These are phyloP conservation scores for Castanopsis chinensis DNA, from an alignment of 306 rosid genomes.

Conservation along the genomic window DNA sequence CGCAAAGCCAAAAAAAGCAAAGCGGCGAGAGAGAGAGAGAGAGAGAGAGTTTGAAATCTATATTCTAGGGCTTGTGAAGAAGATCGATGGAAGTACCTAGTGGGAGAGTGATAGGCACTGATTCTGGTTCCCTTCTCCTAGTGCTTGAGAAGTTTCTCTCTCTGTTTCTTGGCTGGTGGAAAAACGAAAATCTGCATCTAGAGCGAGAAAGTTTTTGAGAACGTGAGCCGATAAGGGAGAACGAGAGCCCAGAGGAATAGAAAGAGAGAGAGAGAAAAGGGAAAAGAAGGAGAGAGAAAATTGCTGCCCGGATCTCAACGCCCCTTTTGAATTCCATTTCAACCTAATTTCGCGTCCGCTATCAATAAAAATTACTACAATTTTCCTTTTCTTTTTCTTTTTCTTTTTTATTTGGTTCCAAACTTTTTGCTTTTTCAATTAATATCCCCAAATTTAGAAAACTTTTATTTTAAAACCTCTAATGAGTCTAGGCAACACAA, in stretches of 20 bases:
- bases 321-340: slow-evolving; percentile 23
- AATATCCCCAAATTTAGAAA: too few species aligned
- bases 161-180: slow-evolving; percentile 39
- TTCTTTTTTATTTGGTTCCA: background rate
- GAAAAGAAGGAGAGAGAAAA: slow-evolving; percentile 36
- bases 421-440: too few species aligned
- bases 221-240: slow-evolving; percentile 78
- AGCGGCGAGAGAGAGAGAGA: background rate
- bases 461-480: too few species aligned
- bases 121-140: slow-evolving; percentile 1
- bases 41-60: background rate
- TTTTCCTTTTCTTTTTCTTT: background rate
- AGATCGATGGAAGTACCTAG: slow-evolving; percentile 33
- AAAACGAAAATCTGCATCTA: slow-evolving; percentile 43
- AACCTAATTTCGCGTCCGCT: slow-evolving; percentile 58
- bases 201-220: slow-evolving; percentile 55
- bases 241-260: slow-evolving; percentile 47
- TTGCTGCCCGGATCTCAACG: slow-evolving; percentile 70
- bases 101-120: slow-evolving; percentile 21
- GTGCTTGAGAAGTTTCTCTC: slow-evolving; percentile 26
- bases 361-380: background rate
- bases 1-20: too few species aligned
- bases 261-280: background rate
- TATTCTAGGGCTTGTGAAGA: slow-evolving; percentile 22
- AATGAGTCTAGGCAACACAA: too few species aligned